A percentile compares a stretch with the other conserved stretches of the same genome.
Conservation (phyloP, 345 rosid genomes). For the Hirschfeldia incana region DNA sequence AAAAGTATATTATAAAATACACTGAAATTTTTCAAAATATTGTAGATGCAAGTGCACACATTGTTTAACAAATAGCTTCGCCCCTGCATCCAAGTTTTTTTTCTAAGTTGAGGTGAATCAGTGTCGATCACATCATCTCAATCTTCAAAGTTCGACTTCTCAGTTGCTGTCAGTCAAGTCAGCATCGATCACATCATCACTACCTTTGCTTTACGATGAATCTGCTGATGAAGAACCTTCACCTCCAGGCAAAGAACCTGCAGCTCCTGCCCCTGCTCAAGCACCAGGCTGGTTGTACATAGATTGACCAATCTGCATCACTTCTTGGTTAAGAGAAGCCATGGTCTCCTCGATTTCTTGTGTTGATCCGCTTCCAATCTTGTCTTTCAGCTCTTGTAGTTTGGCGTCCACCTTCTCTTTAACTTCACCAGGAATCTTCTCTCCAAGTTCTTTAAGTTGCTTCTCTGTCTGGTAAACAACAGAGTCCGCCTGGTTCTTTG, state of each 20-base stretch:
- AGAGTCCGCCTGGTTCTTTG: slow-evolving; percentile 95
- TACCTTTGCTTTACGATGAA: slow-evolving; percentile 54
- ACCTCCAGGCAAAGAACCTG: slow-evolving; percentile 61
- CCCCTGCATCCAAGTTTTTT: too few relatives aligned
- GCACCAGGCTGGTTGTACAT: slow-evolving; percentile 90
- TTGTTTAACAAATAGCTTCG: too few relatives aligned
- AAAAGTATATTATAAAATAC: too few relatives aligned
- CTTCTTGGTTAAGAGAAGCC: slow-evolving; percentile 92
- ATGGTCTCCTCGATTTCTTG: slow-evolving; percentile 79
- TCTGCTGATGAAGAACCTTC: slow-evolving; percentile 50
- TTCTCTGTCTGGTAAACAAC: slow-evolving; percentile 68
- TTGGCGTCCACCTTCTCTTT: slow-evolving; percentile 90
- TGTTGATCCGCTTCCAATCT: slow-evolving; percentile 62
- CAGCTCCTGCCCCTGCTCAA: slow-evolving; percentile 45
- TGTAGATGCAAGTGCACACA: too few relatives aligned
- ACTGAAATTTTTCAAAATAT: too few relatives aligned
- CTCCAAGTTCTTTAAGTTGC: too few relatives aligned
- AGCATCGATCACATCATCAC: slow-evolving; percentile 81
- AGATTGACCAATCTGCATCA: slow-evolving; percentile 91
- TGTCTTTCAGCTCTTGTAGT: slow-evolving; percentile 78
- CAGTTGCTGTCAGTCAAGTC: slow-evolving; percentile 90
- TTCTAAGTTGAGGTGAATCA: too few relatives aligned
- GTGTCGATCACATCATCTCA: too few relatives aligned
- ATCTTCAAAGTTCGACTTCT: neutral
- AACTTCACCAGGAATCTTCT: slow-evolving; percentile 69